Evolutionary conservation across 768 basidiomycete species (phyloP), one percentile per base, ranked within the genome.

Genomic region (Chalciporus sphaerocephalus): DNA sequence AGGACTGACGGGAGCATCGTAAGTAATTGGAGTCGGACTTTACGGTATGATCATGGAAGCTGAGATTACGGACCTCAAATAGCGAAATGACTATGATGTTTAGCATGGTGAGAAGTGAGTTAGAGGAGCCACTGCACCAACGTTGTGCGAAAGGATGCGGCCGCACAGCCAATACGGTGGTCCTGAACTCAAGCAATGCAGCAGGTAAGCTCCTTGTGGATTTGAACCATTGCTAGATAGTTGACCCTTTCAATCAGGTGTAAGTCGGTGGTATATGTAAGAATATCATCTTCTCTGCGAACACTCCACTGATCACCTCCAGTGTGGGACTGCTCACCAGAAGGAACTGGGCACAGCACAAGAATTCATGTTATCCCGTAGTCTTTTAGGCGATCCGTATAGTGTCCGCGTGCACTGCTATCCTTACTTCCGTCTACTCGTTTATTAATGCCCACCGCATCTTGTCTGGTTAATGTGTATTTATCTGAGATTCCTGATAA

Each of bases 251-350:
- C 16, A 13, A 41, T 24, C 33, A 74, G 73, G 48, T 74, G 72
- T 52, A 74, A 71, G 49, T 60, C 64, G 4, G 67, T 65, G 7
- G 67, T 72, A 17, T 74, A 74, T 53, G 72, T 73, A 58, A 65
- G 70, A 60, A 20, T 44, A 33, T 27, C 45, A 17, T 28, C 8
- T 25, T 24, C 15, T 35, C 25, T 17, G 15, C 16, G 23, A 28
- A 35, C 16, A 25, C 7, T 16, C 35, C 5, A 38, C 38, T 46
- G n/a, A 52, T 47, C 15, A 8, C 25, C 22, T 36, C 12, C 40
- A 72, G 70, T 71, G 69, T 35, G 65, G 64, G 16, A 37, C 50
- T 27, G 43, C 46, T n/a, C 71, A 73, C 47, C 71, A 73, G 40
- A 68, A 58, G 38, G 50, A 64, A 44, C 20, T 73, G 71, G 71